phyloP scores from a whole-genome alignment of 1,139 yeast genomes.

The Debaryomyces sp. region DNA sequence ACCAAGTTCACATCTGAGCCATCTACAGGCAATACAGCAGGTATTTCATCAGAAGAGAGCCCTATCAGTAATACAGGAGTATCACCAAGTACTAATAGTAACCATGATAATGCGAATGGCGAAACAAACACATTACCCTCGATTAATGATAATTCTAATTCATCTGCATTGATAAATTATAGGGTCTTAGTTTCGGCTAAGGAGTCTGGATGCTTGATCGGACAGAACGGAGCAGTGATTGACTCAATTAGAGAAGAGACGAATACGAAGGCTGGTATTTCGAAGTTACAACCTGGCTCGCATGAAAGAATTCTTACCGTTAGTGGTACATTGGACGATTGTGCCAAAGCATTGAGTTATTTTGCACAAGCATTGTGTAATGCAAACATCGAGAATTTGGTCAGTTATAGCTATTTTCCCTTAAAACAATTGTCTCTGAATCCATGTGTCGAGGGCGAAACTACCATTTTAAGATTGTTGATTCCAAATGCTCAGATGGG shows the following conservation, averaged over 20 bases:
- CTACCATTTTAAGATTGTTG: constrained; percentile 67
- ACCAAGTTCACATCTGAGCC: constrained; percentile 36
- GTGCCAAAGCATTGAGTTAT: constrained; percentile 71
- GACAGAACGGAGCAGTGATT: constrained; percentile 82
- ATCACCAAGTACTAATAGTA: constrained; percentile 4
- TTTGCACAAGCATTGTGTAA: constrained; percentile 66
- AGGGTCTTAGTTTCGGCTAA: constrained; percentile 80
- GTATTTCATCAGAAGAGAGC: neutral
- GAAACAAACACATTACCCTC: constrained; percentile 25
- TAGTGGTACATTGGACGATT: constrained; percentile 74
- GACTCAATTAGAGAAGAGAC: constrained; percentile 78
- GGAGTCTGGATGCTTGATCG: constrained; percentile 91
- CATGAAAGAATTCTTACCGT: constrained; percentile 85
- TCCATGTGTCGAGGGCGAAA: constrained; percentile 53
- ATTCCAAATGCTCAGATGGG: constrained; percentile 91
- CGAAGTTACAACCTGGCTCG: constrained; percentile 79
- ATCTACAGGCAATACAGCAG: constrained; percentile 11
- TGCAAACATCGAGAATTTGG: constrained; percentile 29
- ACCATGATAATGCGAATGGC: neutral
- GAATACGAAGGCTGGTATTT: constrained; percentile 85
- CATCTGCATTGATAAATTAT: constrained; percentile 52
- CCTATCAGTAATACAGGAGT: neutral
- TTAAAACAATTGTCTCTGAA: constrained; percentile 59
- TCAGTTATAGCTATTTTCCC: constrained; percentile 59
- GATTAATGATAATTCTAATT: constrained; percentile 30